Base-by-base conservation (phyloP, 495 filamentous ascomycete species). In the Trichoderma orchidacearum region DNA sequence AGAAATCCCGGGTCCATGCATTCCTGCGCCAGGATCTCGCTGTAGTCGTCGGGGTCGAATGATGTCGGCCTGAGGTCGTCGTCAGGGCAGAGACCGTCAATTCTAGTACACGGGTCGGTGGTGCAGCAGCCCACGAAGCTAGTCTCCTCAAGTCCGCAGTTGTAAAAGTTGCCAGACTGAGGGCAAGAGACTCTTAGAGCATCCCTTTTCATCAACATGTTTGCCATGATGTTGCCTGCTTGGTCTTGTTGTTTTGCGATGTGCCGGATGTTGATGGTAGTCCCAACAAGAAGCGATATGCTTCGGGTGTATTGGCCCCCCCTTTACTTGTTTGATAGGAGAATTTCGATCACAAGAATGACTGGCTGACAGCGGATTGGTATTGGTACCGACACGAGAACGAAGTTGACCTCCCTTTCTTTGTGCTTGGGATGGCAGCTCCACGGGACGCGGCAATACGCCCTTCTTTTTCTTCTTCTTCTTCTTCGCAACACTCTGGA, bases 101-200 rank as follows among this genome's bases (percentile, higher is more conserved):
- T 63, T 15, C 60, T 61, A 9, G 54, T 54, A 53, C 68, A 71
- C 3, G 70, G 68, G 23, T 71, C 27, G 51, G 52, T 58, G 29
- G 56, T 63, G 50, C 70, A 71, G 54, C 70, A 72, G 0, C 70
- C 70, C 6, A 72, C 15, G 41, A 72, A 72, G 28, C 62, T 53
- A n/a, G 51, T 36, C 5, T 29, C 48, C 5, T 34, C 57, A 8
- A 61, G 53, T 11, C 52, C 30, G 56, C 70, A 71, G 21, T 65
- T 62, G 54, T 72, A 64, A 53, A 66, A 68, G 0, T 27, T 27
- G 34, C 70, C 64, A n/a, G 56, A 62, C 0, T 0, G 52, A 9
- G 70, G 68, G 41, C 70, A 72, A 3, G 58, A 60, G 7, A 69
- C 53, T 0, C 68, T 68, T 13, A 70, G 56, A n/a, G 17, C 21